Conservation (phyloP, 1,284 basidiomycete species). For the Termitomyces sp. region DNA sequence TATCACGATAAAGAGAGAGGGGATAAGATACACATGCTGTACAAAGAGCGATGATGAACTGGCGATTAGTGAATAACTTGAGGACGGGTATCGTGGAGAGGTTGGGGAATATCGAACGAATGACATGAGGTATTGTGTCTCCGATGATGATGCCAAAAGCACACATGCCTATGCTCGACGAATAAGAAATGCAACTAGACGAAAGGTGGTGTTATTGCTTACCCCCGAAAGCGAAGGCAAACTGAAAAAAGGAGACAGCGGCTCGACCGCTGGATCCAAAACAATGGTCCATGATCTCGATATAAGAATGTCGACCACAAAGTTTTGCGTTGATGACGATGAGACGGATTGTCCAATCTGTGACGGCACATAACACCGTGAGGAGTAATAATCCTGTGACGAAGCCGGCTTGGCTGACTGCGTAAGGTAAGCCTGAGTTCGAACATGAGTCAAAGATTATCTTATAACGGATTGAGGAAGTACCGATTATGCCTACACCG, state of each 20-base stretch:
- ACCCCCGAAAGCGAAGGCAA: conserved; percentile 96
- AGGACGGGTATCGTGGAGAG: conserved; percentile 67
- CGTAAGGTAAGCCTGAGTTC: conserved; percentile 81
- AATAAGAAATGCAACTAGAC: conserved; percentile 1
- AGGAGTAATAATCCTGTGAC: conserved; percentile 82
- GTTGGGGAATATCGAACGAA: conserved; percentile 82
- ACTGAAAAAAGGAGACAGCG: conserved; percentile 96
- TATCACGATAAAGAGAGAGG: conserved; percentile 93
- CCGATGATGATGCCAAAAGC: conserved; percentile 95
- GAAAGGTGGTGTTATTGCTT: conserved; percentile 23
- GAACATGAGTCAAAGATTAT: conserved; percentile 1
- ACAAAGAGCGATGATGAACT: conserved; percentile 83
- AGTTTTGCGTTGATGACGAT: conserved; percentile 96
- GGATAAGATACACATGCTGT: conserved; percentile 91
- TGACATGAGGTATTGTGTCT: conserved; percentile 95
- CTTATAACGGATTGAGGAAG: conserved; percentile 5
- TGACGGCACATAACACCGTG: conserved; percentile 75
- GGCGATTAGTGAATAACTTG: conserved; percentile 76
- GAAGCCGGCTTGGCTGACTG: conserved; percentile 89
- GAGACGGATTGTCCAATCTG: conserved; percentile 98
- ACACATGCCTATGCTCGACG: conserved; percentile 69
- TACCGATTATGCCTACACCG: conserved; percentile 76
- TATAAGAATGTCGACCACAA: conserved; percentile 89
- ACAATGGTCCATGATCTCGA: conserved; percentile 94
- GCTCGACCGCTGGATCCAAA: conserved; percentile 87